phyloP scores from a whole-genome alignment of 805 yeast species.

The Torulaspora gathmanii region DNA sequence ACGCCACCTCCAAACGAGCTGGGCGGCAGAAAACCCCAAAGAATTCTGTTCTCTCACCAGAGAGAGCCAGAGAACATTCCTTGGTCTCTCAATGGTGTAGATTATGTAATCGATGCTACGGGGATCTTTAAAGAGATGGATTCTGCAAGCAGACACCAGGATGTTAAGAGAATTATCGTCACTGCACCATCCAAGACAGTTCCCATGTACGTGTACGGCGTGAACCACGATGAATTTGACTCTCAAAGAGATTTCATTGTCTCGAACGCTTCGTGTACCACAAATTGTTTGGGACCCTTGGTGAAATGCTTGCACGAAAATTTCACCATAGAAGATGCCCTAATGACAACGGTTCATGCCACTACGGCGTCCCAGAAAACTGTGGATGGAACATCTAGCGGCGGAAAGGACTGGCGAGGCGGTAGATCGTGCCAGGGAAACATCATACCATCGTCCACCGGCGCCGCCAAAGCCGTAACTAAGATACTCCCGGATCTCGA shows the following conservation, averaged over 20 bases:
- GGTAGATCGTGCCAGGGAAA: conserved; percentile 95
- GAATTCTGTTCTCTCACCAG: conserved; percentile 33
- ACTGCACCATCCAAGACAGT: conserved; percentile 94
- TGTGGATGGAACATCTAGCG: conserved; percentile 83
- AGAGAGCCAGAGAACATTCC: conserved; percentile 84
- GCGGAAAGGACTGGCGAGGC: conserved; percentile 96
- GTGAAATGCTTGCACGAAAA: conserved; percentile 84
- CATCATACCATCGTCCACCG: conserved; percentile 93
- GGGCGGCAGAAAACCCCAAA: conserved; percentile 42
- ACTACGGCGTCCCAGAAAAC: conserved; percentile 95
- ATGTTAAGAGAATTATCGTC: conserved; percentile 88
- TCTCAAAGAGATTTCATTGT: conserved; percentile 62
- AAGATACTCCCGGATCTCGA: conserved; percentile 86
- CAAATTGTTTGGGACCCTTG: conserved; percentile 92
- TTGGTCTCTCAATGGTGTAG: conserved; percentile 81
- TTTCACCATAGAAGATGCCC: conserved; percentile 85
- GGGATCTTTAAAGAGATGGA: conserved; percentile 85
- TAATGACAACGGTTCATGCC: conserved; percentile 95
- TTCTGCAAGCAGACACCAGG: conserved; percentile 78
- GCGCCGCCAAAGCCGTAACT: conserved; percentile 98
- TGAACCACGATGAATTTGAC: conserved; percentile 75
- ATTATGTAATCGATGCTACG: conserved; percentile 86
- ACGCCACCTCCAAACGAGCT: conserved; percentile 41
- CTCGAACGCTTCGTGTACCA: conserved; percentile 94
- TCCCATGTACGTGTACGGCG: conserved; percentile 94